Percentiles rank a stretch among this genome's conserved stretches.
These are phyloP conservation scores for Cinnamomum micranthum DNA, from an alignment of 164 flowering plant species.

Conservation along the genomic window DNA sequence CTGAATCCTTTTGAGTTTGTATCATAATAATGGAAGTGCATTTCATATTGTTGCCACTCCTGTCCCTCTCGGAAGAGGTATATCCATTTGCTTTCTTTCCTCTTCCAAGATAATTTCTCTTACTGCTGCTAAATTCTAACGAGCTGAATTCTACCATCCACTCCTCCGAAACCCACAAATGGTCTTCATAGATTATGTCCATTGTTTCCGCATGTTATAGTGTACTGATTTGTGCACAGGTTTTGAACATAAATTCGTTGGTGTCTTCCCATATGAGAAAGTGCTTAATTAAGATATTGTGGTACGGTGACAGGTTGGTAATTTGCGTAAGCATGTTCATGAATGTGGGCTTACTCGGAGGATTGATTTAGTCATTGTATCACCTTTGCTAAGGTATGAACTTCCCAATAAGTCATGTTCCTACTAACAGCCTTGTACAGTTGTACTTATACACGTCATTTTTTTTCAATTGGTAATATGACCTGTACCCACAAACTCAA, in stretches of 20 bases:
- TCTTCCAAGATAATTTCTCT: neutral
- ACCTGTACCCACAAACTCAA: no score
- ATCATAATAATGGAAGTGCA: no score
- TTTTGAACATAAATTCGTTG: neutral
- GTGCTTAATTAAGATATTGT: neutral
- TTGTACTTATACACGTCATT: neutral
- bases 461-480: neutral
- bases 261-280: neutral
- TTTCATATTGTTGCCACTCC: no score
- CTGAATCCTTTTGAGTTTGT: no score
- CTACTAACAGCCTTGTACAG: neutral
- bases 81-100: no score
- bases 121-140: neutral
- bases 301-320: constrained; percentile 50
- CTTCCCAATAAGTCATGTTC: neutral
- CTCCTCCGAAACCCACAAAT: neutral
- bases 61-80: no score
- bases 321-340: constrained; percentile 64
- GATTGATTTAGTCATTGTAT: constrained; percentile 63
- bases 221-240: neutral
- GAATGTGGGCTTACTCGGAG: constrained; percentile 46
- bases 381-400: constrained; percentile 71
- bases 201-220: neutral
- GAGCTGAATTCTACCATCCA: neutral
- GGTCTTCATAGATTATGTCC: neutral